phyloP scores from a whole-genome alignment of 371 early-diverging fungal genomes.

The Mortierella sp. region DNA sequence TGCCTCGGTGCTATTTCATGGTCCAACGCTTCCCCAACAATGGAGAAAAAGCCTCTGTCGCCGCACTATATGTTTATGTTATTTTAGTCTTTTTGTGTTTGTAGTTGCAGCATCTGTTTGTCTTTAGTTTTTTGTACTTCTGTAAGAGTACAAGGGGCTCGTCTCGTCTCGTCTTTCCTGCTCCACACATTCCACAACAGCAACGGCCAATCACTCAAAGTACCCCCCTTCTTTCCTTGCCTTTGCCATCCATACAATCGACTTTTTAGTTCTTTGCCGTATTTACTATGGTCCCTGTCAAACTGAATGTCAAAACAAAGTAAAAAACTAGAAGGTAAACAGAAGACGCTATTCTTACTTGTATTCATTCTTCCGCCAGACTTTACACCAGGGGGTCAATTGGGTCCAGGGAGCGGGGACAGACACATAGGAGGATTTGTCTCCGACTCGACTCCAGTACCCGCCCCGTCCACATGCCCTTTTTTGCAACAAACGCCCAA shows the following conservation, averaged over 20 bases:
- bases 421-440: not conserved
- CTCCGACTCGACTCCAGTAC: not conserved
- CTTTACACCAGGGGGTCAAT: no score
- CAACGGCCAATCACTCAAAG: not conserved
- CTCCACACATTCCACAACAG: slow-evolving; percentile 36
- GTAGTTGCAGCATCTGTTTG: not conserved
- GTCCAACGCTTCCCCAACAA: not conserved
- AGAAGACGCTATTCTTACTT: no score
- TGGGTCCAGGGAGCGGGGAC: no score
- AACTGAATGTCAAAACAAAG: no score
- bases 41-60: no score
- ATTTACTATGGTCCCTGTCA: no score
- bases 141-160: not conserved
- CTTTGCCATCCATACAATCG: no score
- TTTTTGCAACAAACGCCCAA: not conserved
- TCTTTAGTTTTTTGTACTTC: not conserved
- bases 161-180: not conserved
- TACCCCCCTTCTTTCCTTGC: no score
- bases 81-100: not conserved
- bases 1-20: not conserved
- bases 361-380: no score
- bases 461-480: not conserved
- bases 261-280: no score
- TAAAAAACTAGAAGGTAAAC: no score
- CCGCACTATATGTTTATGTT: not conserved